phyloP scores from a whole-genome alignment of 768 basidiomycete species.

The Mycena kentingensis region DNA sequence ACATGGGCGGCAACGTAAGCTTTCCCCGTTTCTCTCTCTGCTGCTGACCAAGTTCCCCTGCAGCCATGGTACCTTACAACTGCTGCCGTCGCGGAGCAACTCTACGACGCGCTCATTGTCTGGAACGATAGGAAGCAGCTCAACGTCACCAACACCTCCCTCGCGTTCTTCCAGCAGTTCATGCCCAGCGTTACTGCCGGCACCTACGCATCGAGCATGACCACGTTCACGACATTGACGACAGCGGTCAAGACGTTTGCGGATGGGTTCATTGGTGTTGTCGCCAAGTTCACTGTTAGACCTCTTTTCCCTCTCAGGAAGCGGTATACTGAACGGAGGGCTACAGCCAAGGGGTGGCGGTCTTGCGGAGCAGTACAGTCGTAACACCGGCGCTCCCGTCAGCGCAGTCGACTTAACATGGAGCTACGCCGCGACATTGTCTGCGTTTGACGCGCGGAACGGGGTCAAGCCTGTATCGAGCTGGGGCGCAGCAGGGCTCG shows the following conservation, averaged over 20 bases:
- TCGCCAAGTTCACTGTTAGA: conserved; percentile 54
- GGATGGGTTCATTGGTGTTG: conserved; percentile 62
- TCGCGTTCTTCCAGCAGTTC: conserved; percentile 71
- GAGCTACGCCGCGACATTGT: conserved; percentile 74
- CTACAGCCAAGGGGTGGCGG: conserved; percentile 52
- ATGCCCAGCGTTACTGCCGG: conserved; percentile 48
- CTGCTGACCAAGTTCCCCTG: conserved; percentile 1
- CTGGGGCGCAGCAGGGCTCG: conserved; percentile 68
- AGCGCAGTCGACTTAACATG: conserved; percentile 73
- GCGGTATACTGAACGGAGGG: not conserved
- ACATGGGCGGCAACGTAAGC: conserved; percentile 53
- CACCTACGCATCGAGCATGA: conserved; percentile 49
- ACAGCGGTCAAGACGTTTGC: conserved; percentile 56
- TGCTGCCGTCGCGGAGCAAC: conserved; percentile 71
- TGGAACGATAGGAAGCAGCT: conserved; percentile 58
- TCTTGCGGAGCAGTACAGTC: conserved; percentile 66
- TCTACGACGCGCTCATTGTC: conserved; percentile 69
- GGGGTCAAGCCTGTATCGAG: conserved; percentile 49
- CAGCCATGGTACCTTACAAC: conserved; percentile 81
- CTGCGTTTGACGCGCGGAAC: conserved; percentile 53
- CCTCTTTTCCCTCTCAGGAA: not conserved
- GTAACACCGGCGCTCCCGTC: conserved; percentile 47
- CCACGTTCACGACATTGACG: conserved; percentile 52
- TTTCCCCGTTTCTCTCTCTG: not conserved
- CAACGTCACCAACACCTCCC: conserved; percentile 59